Conservation (phyloP, 1,284 basidiomycete species). For the Rhodotorula sp. region DNA sequence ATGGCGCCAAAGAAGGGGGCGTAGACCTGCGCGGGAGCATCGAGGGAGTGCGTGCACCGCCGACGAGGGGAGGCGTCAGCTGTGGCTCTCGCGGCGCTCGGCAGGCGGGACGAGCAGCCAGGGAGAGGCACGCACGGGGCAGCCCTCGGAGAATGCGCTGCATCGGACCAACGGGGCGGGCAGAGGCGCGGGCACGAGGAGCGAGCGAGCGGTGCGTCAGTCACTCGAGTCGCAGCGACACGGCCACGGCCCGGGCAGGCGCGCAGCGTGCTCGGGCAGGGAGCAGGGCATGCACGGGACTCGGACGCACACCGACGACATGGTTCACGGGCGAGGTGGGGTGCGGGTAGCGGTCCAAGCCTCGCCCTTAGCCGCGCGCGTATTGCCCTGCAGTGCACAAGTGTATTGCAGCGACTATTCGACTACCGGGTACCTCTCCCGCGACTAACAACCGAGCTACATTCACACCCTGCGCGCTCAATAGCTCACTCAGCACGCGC, state of each 20-base stretch:
- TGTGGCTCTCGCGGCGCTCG: neutral
- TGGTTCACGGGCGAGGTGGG: too few species aligned
- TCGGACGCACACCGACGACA: neutral
- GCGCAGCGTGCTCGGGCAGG: too few species aligned
- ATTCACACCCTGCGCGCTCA: neutral
- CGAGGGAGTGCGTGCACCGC: neutral
- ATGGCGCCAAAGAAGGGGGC: constrained; percentile 92
- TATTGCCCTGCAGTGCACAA: neutral
- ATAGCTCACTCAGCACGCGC: neutral
- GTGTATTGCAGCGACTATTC: neutral
- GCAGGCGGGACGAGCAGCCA: too few species aligned
- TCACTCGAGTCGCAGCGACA: neutral
- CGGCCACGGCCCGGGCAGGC: neutral
- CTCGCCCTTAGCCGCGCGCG: too few species aligned
- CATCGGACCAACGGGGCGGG: too few species aligned
- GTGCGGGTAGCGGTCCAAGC: neutral
- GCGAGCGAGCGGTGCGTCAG: constrained; percentile 10
- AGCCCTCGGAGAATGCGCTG: constrained; percentile 32
- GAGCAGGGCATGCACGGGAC: neutral
- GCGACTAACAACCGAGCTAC: neutral
- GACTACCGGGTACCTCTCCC: neutral
- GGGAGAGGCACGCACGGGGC: constrained; percentile 19
- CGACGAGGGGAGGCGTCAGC: neutral
- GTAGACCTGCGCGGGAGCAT: constrained; percentile 21
- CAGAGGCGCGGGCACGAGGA: neutral